Conservation (phyloP, 306 rosid species). For the Herpetospermum pedunculosum region DNA sequence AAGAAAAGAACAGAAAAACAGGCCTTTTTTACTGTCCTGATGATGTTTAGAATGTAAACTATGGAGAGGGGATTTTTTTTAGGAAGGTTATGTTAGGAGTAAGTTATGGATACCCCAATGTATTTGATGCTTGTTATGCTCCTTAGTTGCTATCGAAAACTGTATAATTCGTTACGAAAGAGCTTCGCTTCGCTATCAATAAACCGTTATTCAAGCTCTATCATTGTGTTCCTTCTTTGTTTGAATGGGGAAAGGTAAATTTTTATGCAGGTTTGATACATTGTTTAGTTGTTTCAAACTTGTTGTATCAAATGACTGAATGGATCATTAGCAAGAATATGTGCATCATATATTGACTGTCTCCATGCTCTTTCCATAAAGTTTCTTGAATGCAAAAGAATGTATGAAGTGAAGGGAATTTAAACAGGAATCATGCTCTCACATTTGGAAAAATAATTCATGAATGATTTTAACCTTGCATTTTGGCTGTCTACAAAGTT, state of each 20-base stretch:
- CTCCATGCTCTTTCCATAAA: not conserved
- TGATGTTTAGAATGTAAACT: slow-evolving; percentile 21
- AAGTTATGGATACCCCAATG: slow-evolving; percentile 7
- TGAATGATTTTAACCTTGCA: too few species aligned
- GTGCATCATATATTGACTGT: not conserved
- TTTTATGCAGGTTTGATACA: not conserved
- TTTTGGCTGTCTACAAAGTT: too few species aligned
- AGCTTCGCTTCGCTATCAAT: not conserved
- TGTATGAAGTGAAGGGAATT: too few species aligned
- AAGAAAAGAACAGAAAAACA: slow-evolving; percentile 13
- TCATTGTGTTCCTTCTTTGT: not conserved
- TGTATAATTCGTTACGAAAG: not conserved
- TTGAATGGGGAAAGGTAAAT: not conserved
- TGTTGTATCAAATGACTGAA: not conserved
- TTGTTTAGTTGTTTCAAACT: not conserved
- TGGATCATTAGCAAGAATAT: not conserved
- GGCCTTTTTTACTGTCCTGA: slow-evolving; percentile 57
- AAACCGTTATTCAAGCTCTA: not conserved
- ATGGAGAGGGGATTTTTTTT: slow-evolving; percentile 20
- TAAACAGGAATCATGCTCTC: too few species aligned
- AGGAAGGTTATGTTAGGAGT: slow-evolving; percentile 14
- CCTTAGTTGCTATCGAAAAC: not conserved
- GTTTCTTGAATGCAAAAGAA: too few species aligned
- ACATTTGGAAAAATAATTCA: too few species aligned
- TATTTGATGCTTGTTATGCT: slow-evolving; percentile 7